Evolutionary conservation across 1,284 basidiomycete genomes (phyloP).

Genomic region (Leccinum brunneo-olivaceum): DNA sequence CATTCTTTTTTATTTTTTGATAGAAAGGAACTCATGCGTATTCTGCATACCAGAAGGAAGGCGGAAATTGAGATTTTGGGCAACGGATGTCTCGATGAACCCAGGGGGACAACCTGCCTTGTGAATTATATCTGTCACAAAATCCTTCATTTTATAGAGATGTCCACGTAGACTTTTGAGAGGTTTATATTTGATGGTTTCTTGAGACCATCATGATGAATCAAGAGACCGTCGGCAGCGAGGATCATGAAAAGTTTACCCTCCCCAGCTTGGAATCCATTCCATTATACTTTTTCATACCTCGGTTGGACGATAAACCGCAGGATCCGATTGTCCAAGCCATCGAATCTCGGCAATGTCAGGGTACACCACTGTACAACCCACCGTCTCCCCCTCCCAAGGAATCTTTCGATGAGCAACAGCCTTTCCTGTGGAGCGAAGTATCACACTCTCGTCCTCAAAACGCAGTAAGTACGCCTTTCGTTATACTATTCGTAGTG

Average conservation of each 20-base stretch:
- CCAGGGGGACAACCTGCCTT: constrained; percentile 15
- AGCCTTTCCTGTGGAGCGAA: constrained; percentile 25
- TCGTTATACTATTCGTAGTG: neutral
- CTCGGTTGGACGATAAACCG: constrained; percentile 54
- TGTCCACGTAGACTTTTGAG: constrained; percentile 21
- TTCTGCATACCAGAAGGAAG: constrained; percentile 75
- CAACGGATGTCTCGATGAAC: constrained; percentile 5
- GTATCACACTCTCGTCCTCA: constrained; percentile 10
- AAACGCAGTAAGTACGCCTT: constrained; percentile 11
- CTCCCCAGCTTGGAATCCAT: constrained; percentile 32
- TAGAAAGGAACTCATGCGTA: constrained; percentile 72
- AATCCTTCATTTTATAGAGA: constrained; percentile 25
- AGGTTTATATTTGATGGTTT: no score
- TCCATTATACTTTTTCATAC: constrained; percentile 49
- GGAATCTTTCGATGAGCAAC: neutral
- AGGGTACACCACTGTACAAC: neutral
- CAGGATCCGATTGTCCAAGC: constrained; percentile 71
- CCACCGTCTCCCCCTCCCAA: neutral
- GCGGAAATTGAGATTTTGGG: constrained; percentile 82
- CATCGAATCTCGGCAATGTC: constrained; percentile 30
- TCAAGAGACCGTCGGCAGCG: constrained; percentile 8
- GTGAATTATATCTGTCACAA: constrained; percentile 25
- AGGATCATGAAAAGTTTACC: constrained; percentile 14
- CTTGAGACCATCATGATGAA: neutral
- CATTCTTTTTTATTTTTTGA: neutral